Evolutionary conservation across 2,329 filamentous ascomycete genomes (phyloP), one percentile per base, ranked within the genome.

Genomic region (Cladorrhinum sp.): DNA sequence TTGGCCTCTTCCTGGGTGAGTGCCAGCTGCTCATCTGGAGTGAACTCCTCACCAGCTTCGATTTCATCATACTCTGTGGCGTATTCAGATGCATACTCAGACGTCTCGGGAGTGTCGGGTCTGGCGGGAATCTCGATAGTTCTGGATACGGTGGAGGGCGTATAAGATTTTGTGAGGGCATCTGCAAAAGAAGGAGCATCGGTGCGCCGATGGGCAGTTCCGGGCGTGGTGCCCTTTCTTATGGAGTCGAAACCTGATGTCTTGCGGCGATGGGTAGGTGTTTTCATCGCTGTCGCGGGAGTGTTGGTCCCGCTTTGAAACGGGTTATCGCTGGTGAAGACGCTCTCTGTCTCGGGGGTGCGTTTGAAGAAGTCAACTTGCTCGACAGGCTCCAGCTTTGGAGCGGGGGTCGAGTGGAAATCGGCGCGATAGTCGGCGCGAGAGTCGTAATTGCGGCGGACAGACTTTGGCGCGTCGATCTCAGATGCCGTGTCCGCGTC

Each of bases 241-340:
- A 67, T 57, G 9, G 68, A 69, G 5, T 80, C 78, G 20, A 74
- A 71, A 18, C 73, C 78, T 1, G 74, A 70, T n/a, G 80, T 81
- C 67, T 78, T 79, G 64, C 83, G 78, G 48, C 82, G 80, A 61
- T 76, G 76, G 65, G 72, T 76, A 22, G 82, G 76, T 25, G 79
- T 78, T 71, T 78, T 78, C 25, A 80, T 75, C 1, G 65, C 53
- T 0, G 75, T 73, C n/a, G 77, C 72, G 5, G 82, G 75, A 1
- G 91, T 87, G 9, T 91, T 89, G 73, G 88, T 90, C 45, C 92
- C 89, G 71, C 90, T 91, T 73, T 98, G 93, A 72, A 98, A 98
- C 0, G 93, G 93, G 69, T 98, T 98, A 57, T 97, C 92, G 67
- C 88, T 84, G 1, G 89, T 92, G 74, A 98, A 98, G 29, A 90